Evolutionary conservation across 768 basidiomycete genomes (phyloP).

Genomic region (Lentinula sp.): DNA sequence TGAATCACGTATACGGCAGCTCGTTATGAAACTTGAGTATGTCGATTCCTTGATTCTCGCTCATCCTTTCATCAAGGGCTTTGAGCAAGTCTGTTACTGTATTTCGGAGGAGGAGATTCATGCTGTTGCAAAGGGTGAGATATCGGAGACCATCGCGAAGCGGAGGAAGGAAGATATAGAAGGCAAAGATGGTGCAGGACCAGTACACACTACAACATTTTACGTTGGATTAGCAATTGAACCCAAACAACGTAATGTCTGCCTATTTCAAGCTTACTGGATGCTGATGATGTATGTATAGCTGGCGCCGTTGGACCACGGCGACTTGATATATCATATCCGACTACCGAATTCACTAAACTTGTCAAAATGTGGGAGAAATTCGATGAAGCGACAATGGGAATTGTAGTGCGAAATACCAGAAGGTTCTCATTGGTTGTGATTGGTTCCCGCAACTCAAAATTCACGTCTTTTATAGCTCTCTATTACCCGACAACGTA

Average conservation of each 20-base stretch:
- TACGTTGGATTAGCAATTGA: constrained; percentile 94
- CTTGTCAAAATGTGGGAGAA: constrained; percentile 94
- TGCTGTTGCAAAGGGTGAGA: constrained; percentile 82
- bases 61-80: constrained; percentile 93
- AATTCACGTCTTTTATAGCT: constrained; percentile 31
- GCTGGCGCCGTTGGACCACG: constrained; percentile 75
- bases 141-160: constrained; percentile 63
- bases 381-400: constrained; percentile 89
- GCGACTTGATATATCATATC: constrained; percentile 93
- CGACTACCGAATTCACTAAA: constrained; percentile 92
- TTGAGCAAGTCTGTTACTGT: constrained; percentile 84
- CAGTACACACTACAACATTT: constrained; percentile 95
- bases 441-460: neutral
- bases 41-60: constrained; percentile 88
- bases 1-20: constrained; percentile 90
- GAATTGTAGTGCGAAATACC: constrained; percentile 89
- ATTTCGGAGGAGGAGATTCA: constrained; percentile 82
- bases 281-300: constrained; percentile 19
- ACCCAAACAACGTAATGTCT: constrained; percentile 75
- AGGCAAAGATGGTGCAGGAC: constrained; percentile 66
- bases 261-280: neutral
- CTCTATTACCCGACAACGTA: constrained; percentile 74
- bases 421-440: constrained; percentile 54
- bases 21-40: constrained; percentile 97
- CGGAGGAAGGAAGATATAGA: constrained; percentile 77